Evolutionary conservation across 1,284 basidiomycete genomes (phyloP).

Genomic region (Ganoderma leucocontextum): DNA sequence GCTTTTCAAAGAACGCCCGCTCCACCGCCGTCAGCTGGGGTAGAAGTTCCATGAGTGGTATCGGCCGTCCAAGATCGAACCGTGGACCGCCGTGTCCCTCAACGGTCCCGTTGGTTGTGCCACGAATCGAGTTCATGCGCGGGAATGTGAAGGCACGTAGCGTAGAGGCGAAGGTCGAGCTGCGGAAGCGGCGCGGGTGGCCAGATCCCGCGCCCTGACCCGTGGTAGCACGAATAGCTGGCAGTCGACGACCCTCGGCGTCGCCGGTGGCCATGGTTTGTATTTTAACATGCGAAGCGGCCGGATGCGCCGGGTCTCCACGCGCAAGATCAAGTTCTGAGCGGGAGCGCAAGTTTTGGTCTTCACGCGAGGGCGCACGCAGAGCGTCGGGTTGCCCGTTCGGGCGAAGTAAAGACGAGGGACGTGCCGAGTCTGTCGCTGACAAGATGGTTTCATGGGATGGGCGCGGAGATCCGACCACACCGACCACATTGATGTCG

Average conservation of each 20-base stretch:
- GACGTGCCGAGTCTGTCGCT: neutral
- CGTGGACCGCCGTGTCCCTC: conserved; percentile 12
- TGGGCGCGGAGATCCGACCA: neutral
- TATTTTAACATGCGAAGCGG: neutral
- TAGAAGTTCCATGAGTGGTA: conserved; percentile 60
- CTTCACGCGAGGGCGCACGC: neutral
- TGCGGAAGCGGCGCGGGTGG: conserved; percentile 23
- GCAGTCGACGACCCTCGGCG: neutral
- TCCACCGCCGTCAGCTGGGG: conserved; percentile 66
- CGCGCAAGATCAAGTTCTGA: neutral
- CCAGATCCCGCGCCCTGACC: neutral
- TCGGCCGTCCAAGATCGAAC: conserved; percentile 28
- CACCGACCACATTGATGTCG: conserved; percentile 6
- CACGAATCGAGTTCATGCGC: conserved; percentile 21
- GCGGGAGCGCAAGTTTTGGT: neutral
- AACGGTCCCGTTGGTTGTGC: conserved; percentile 12
- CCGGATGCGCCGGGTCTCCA: neutral
- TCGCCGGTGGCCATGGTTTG: neutral
- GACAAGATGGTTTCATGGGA: conserved; percentile 7
- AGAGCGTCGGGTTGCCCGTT: neutral
- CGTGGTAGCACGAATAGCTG: neutral
- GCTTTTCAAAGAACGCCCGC: conserved; percentile 74
- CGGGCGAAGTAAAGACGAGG: neutral
- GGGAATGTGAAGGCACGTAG: conserved; percentile 25
- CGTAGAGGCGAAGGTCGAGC: conserved; percentile 21